Percentiles rank a stretch among this genome's conserved stretches.
phyloP scores from a whole-genome alignment of 1,284 basidiomycete species.

The Pterulicium gracile region DNA sequence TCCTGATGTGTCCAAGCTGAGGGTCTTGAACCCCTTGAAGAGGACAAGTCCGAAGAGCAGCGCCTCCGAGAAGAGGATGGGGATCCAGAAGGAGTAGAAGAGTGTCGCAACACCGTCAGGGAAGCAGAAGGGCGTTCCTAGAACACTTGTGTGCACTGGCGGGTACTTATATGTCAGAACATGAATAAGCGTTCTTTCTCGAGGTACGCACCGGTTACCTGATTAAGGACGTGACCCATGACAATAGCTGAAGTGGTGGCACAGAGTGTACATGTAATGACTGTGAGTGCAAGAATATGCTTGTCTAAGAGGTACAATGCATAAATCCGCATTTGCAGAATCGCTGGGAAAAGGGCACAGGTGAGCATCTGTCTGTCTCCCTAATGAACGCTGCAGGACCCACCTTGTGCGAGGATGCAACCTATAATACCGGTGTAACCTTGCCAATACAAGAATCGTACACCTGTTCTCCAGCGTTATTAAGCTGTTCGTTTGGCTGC shows the following conservation, averaged over 20 bases:
- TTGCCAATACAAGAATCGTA: constrained; percentile 44
- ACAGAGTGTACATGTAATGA: constrained; percentile 26
- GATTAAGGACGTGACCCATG: constrained; percentile 30
- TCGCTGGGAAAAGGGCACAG: constrained; percentile 23
- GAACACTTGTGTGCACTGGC: constrained; percentile 14
- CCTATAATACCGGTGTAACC: constrained; percentile 43
- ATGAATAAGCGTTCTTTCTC: not conserved
- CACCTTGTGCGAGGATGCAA: constrained; percentile 43
- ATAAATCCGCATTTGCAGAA: constrained; percentile 52
- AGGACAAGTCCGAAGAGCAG: constrained; percentile 40
- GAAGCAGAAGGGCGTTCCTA: constrained; percentile 29
- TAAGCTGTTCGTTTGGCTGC: not conserved
- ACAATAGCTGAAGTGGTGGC: constrained; percentile 31
- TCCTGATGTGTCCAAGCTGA: constrained; percentile 15
- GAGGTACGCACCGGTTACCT: constrained; percentile 26
- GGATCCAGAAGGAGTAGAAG: constrained; percentile 50
- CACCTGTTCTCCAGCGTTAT: constrained; percentile 18
- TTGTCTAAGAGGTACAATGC: constrained; percentile 45
- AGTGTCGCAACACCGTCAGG: constrained; percentile 24
- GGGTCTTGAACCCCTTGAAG: constrained; percentile 33
- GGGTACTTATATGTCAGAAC: not conserved
- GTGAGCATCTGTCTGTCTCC: not conserved
- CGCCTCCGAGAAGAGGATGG: constrained; percentile 40
- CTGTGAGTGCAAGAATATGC: constrained; percentile 35
- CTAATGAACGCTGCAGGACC: constrained; percentile 9